Conservation (phyloP, 805 yeast species). For the Candida sanyiensis region DNA sequence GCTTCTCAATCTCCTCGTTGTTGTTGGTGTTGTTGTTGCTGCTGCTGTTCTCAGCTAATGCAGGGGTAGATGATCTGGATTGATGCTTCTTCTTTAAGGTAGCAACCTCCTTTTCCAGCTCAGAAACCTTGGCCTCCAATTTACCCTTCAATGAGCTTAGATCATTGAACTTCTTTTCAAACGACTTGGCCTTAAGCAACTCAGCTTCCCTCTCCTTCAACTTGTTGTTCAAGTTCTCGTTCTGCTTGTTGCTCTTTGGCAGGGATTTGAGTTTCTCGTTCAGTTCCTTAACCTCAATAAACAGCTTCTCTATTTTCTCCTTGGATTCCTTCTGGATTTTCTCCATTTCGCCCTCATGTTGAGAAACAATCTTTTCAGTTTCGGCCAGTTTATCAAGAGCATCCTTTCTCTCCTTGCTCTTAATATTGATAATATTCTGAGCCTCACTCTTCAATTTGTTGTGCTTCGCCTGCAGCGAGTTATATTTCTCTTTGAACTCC, state of each 20-base stretch:
- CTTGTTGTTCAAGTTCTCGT: slow-evolving; percentile 13
- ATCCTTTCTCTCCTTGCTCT: slow-evolving; percentile 21
- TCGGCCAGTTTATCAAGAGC: slow-evolving; percentile 17
- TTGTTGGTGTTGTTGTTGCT: too few species aligned
- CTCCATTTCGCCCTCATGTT: too few species aligned
- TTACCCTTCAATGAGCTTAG: slow-evolving; percentile 31
- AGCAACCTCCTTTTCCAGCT: slow-evolving; percentile 13
- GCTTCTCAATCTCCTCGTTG: slow-evolving; percentile 8
- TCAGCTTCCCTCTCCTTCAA: slow-evolving; percentile 21
- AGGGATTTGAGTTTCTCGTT: slow-evolving; percentile 9
- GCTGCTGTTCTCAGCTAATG: too few species aligned
- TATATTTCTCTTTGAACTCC: slow-evolving; percentile 18
- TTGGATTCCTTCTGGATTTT: slow-evolving; percentile 4
- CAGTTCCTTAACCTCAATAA: slow-evolving; percentile 19
- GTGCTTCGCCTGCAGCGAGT: slow-evolving; percentile 22
- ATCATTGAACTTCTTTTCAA: slow-evolving; percentile 33
- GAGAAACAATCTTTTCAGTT: slow-evolving; percentile 15
- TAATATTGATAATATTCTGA: slow-evolving; percentile 25
- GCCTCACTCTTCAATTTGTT: slow-evolving; percentile 22
- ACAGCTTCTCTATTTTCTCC: slow-evolving; percentile 10
- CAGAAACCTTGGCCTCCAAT: slow-evolving; percentile 23
- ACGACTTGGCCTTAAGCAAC: slow-evolving; percentile 30
- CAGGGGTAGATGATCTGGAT: slow-evolving; percentile 1
- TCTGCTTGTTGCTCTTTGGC: slow-evolving; percentile 3
- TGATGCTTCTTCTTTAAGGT: slow-evolving; percentile 11